Percentiles rank a stretch among this genome's conserved stretches.
phyloP scores from a whole-genome alignment of 306 rosid species.

The Heteromeles arbutifolia region DNA sequence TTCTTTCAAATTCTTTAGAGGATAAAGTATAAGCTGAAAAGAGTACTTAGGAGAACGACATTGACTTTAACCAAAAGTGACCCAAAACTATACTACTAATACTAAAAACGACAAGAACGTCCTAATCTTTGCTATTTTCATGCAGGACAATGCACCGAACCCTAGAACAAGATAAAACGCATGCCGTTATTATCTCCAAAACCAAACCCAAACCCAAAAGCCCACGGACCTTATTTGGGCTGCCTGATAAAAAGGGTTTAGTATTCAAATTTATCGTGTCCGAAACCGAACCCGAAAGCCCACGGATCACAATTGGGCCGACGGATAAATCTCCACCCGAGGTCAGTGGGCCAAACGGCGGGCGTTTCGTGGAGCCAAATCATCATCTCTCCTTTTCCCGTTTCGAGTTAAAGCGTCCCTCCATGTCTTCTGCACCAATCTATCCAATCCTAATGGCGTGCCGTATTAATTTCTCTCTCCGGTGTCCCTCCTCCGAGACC shows the following conservation, averaged over 20 bases:
- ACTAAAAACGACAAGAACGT: background rate
- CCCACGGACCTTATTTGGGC: too few relatives aligned
- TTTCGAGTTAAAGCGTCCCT: background rate
- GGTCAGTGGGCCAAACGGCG: background rate
- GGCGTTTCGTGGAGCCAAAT: background rate
- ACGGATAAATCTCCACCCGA: background rate
- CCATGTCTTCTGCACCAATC: background rate
- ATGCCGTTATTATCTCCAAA: background rate
- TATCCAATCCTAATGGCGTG: slow-evolving; percentile 27
- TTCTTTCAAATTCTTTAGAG: too few relatives aligned
- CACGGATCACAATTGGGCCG: background rate
- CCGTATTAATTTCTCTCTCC: slow-evolving; percentile 20
- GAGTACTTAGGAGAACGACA: background rate
- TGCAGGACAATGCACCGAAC: background rate
- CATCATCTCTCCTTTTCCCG: background rate
- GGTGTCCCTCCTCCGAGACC: slow-evolving; percentile 32
- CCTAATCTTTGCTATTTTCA: background rate
- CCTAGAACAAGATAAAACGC: background rate
- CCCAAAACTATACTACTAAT: background rate
- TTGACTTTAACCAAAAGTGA: background rate
- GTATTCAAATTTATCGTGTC: too few relatives aligned
- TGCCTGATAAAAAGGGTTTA: too few relatives aligned
- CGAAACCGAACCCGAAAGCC: background rate
- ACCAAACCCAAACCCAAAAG: too few relatives aligned
- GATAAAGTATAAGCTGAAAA: too few relatives aligned